Evolutionary conservation across 2,329 filamentous ascomycete genomes (phyloP).

Genomic region (Fusarium torulosum): DNA sequence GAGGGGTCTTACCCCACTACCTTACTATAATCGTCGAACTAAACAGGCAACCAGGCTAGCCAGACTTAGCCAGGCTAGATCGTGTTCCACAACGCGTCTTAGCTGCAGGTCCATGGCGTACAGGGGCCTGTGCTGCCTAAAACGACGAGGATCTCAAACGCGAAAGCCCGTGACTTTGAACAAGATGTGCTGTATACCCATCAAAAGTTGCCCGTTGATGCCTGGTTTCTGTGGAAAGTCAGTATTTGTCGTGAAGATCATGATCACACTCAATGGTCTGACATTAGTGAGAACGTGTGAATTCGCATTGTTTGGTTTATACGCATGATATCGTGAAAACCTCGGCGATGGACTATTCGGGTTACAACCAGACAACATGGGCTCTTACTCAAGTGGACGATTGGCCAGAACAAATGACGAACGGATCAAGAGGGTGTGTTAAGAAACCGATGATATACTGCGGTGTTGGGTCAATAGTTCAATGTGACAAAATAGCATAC

Average conservation of each 20-base stretch:
- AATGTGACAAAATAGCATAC: too few species aligned
- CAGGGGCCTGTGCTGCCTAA: slow-evolving; percentile 46
- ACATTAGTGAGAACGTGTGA: slow-evolving; percentile 35
- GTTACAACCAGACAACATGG: not conserved
- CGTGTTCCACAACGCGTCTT: slow-evolving; percentile 33
- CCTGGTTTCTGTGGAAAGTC: slow-evolving; percentile 30
- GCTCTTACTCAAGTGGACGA: not conserved
- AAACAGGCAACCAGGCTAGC: not conserved
- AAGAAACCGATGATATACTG: not conserved
- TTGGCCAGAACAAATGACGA: not conserved
- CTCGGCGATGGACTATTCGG: slow-evolving; percentile 23
- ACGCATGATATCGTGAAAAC: slow-evolving; percentile 9
- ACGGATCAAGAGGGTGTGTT: not conserved
- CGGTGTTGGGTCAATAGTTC: too few species aligned
- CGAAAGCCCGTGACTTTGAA: slow-evolving; percentile 45
- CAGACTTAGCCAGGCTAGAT: slow-evolving; percentile 12
- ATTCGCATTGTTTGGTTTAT: slow-evolving; percentile 4
- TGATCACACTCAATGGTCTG: slow-evolving; percentile 25
- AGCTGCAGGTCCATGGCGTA: slow-evolving; percentile 6
- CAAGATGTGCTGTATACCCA: not conserved
- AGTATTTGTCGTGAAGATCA: not conserved
- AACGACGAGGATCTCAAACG: slow-evolving; percentile 27
- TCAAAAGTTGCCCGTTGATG: slow-evolving; percentile 35
- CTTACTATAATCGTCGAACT: slow-evolving; percentile 14
- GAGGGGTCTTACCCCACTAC: slow-evolving; percentile 16